Evolutionary conservation across 495 filamentous ascomycete species (phyloP), one percentile per base, ranked within the genome.

Genomic region (Pyronema omphalodes): DNA sequence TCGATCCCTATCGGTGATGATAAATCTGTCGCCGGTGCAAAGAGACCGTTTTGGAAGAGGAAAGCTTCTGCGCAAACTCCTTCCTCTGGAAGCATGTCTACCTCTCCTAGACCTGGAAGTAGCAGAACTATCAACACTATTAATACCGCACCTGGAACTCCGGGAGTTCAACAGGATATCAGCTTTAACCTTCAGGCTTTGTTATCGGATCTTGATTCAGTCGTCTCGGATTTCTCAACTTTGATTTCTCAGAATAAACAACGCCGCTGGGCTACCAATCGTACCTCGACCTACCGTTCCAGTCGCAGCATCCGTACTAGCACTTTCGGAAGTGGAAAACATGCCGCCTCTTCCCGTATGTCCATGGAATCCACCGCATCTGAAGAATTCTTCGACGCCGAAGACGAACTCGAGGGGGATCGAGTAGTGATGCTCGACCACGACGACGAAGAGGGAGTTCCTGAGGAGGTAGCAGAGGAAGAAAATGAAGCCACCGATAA

Each of bases 341-440:
- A 55, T 12, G 52, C 53, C 36, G 48, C 33, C 9, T 68, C 69
- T 8, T 76, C 84, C 8, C 79, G 91, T 54, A 71, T 71, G 52
- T 94, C 87, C 67, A 75, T 88, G 37, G 91, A 95, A 59, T 88
- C 86, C 7, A 75, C 81, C 48, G 76, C 82, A 7, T 76, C 79
- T 1, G 83, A 91, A 34, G 93, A 98, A 62, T 98, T 94, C 68
- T 98, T 93, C 58, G 91, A 98, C 63, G 91, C 91, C 1, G 77
- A 80, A 51, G 85, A 81, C 40, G 61, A 54, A 7, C 37, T 64
- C 40, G 85, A 80, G 7, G 80, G 63, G 35, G 73, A 74, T 23
- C 67, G 69, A n/a, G 71, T 95, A 1, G 71, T 93, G 59, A 79
- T 78, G 45, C 84, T 96, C 57, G 74, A 78, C 41, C 69, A 67